Evolutionary conservation across 2,329 filamentous ascomycete species (phyloP), one percentile per base, ranked within the genome.

Genomic region (Trichoderma brevicompactum): DNA sequence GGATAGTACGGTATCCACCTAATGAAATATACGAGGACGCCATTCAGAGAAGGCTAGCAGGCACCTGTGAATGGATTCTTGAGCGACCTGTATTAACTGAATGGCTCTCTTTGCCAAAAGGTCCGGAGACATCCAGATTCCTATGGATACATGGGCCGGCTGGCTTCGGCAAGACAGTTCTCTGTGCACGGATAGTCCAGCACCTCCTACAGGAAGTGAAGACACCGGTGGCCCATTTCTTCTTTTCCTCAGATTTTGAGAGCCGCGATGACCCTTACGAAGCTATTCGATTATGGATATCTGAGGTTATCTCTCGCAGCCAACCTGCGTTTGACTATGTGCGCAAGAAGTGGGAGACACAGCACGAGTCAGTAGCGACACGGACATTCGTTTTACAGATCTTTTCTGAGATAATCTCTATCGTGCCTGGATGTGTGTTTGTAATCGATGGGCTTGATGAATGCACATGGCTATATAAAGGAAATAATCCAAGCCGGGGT

Each of bases 141-240:
- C 65, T 78, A 0, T 79, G 77, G 76, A 70, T 78, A 13, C 67
- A 74, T 43, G 74, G 74, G 0, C 67, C 66, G 0, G 56, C 70
- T 2, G 71, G 76, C 0, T 77, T 74, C 15, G 76, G 75, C 1
- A 79, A 79, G 64, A 79, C 76, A 0, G 48, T 77, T 0, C 65
- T 78, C 0, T 74, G 74, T 59, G 71, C 77, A 1, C 69, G 65
- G 7, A 40, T 79, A 0, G 61, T 75, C 0, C 50, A 77, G 10
- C 43, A 74, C 38, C 13, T 78, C 0, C 52, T 58, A 0, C 7
- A 44, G 0, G 52, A 15, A 0, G 41, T 64, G 0, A 6, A 65
- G 0, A 50, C 50, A 0, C 69, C 70, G 0, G 40, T 75, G 0
- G 71, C 69, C 0, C 68, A 75, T 48, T 78, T 75, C 66, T 79